These are phyloP conservation scores for Microcyclospora pomicola DNA, from an alignment of 2,329 filamentous ascomycete species.

Conservation along the genomic window DNA sequence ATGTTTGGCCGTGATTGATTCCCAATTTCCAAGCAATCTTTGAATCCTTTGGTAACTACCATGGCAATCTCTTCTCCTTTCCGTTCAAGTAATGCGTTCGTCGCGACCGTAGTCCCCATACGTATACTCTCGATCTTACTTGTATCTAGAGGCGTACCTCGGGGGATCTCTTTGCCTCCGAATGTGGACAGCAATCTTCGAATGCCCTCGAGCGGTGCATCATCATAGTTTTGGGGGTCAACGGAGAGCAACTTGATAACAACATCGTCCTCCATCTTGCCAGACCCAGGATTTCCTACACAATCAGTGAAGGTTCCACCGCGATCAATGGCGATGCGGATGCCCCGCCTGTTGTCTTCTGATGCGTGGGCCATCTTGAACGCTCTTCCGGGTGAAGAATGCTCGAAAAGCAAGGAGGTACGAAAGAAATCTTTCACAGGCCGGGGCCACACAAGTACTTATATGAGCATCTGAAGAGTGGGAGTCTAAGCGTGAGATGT, in stretches of 20 bases:
- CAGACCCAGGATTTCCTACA: conserved; percentile 63
- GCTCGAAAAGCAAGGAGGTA: too few relatives aligned
- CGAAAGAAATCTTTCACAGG: too few relatives aligned
- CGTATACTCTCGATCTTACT: conserved; percentile 76
- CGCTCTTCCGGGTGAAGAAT: too few relatives aligned
- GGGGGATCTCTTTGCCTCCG: conserved; percentile 58
- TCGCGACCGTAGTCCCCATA: conserved; percentile 92
- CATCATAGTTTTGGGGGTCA: conserved; percentile 78
- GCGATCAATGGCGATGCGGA: conserved; percentile 63
- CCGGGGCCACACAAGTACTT: too few relatives aligned
- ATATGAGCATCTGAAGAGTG: too few relatives aligned
- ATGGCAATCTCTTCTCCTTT: conserved; percentile 83
- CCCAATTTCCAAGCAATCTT: conserved; percentile 75
- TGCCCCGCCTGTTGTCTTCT: conserved; percentile 31
- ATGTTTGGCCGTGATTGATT: conserved; percentile 84
- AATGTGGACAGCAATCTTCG: conserved; percentile 72
- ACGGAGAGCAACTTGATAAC: conserved; percentile 82
- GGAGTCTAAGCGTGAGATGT: too few relatives aligned
- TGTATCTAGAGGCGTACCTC: conserved; percentile 69
- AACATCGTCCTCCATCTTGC: conserved; percentile 56
- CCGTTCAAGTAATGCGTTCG: conserved; percentile 77
- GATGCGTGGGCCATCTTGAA: too few relatives aligned
- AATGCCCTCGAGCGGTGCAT: conserved; percentile 85
- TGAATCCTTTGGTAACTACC: conserved; percentile 77
- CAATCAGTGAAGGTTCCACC: conserved; percentile 91